Percentiles rank a stretch among this genome's conserved stretches.
Evolutionary conservation across 2,329 filamentous ascomycete genomes (phyloP).

Genomic region (Colletotrichum sublineola): DNA sequence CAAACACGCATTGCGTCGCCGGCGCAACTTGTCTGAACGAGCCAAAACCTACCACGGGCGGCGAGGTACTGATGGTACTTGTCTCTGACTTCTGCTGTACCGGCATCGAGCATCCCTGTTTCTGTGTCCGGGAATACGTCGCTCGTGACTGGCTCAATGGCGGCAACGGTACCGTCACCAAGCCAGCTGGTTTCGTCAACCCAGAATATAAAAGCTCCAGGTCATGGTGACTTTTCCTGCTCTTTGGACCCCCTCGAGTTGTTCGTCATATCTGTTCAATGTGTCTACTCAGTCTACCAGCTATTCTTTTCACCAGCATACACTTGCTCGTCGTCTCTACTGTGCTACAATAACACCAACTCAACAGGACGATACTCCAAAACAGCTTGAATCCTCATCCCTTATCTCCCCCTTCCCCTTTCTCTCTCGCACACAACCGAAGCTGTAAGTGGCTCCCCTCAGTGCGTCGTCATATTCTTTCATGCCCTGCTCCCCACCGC

Average conservation of each 20-base stretch:
- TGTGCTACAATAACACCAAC: constrained; percentile 35
- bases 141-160: constrained; percentile 41
- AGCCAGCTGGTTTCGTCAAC: constrained; percentile 41
- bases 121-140: constrained; percentile 31
- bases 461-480: constrained; percentile 24
- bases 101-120: constrained; percentile 41
- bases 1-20: constrained; percentile 6
- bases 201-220: constrained; percentile 40
- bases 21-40: constrained; percentile 4
- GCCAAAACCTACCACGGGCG: constrained; percentile 11
- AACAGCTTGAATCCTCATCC: constrained; percentile 12
- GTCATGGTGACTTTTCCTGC: constrained; percentile 30
- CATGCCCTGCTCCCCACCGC: neutral
- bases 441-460: constrained; percentile 37
- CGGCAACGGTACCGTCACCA: constrained; percentile 37
- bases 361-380: neutral
- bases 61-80: constrained; percentile 23
- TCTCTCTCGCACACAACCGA: neutral
- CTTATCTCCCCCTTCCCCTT: constrained; percentile 20
- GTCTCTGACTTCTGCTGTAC: constrained; percentile 25
- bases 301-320: constrained; percentile 1
- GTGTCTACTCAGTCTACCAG: constrained; percentile 33
- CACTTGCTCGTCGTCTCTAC: constrained; percentile 20
- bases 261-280: constrained; percentile 38
- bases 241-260: neutral